Evolutionary conservation across 768 basidiomycete genomes (phyloP).

Genomic region (Leucocoprinus birnbaumii): DNA sequence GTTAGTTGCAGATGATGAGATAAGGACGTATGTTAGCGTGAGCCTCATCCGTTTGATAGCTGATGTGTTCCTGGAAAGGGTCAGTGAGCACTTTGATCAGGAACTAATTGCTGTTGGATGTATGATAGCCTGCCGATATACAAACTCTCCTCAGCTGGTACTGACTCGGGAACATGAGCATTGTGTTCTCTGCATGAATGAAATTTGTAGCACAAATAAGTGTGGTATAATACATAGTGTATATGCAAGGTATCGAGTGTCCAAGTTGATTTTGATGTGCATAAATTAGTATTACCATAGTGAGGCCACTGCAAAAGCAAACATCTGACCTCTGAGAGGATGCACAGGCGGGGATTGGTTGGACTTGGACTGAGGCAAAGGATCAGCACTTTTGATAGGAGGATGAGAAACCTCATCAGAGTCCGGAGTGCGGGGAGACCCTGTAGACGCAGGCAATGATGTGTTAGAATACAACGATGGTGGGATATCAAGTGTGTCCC

Average conservation of each 20-base stretch:
- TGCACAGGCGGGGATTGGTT: conserved; percentile 30
- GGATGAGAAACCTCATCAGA: conserved; percentile 49
- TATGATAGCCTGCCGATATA: too few relatives aligned
- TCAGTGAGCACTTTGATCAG: too few relatives aligned
- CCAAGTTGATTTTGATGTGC: neutral
- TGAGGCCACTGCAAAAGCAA: conserved; percentile 58
- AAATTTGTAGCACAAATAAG: too few relatives aligned
- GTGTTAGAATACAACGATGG: conserved; percentile 49
- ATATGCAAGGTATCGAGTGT: neutral
- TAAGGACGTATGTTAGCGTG: too few relatives aligned
- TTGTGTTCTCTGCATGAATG: too few relatives aligned
- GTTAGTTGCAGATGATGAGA: too few relatives aligned
- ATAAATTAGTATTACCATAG: conserved; percentile 47
- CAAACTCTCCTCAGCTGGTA: too few relatives aligned
- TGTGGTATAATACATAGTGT: too few relatives aligned
- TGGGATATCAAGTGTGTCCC: conserved; percentile 50
- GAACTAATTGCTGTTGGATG: too few relatives aligned
- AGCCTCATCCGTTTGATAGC: too few relatives aligned
- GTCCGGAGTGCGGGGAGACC: conserved; percentile 57
- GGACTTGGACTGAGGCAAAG: conserved; percentile 36
- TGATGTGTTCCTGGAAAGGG: too few relatives aligned
- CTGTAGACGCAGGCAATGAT: conserved; percentile 59
- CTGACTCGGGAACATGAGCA: too few relatives aligned
- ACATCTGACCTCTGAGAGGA: conserved; percentile 59
- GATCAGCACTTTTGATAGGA: conserved; percentile 42